Evolutionary conservation across 2,329 filamentous ascomycete genomes (phyloP), one percentile per base, ranked within the genome.

Genomic region (Cadophora sp.): DNA sequence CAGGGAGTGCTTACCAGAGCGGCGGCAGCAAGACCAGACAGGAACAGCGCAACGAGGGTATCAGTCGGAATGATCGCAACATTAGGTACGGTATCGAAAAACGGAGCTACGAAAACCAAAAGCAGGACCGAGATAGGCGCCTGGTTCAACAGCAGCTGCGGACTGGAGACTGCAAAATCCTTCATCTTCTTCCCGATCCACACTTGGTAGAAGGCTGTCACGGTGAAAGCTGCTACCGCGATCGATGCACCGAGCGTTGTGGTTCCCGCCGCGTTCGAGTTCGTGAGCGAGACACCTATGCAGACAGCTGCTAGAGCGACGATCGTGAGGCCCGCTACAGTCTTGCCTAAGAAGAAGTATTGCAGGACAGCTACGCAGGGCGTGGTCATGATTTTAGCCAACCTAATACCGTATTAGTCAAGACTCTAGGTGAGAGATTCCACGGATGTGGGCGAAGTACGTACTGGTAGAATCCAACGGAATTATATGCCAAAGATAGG

Each of bases 161-260:
- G 80, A 47, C 78, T 79, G 0, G 79, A 79, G 14, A 81, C 81
- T 1, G 55, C 55, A 55, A 82, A 81, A 69, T 82, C 81, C 65
- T 79, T 78, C 64, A 82, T 82, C 73, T 82, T 82, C 78, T 82
- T 82, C 69, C 80, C 81, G 66, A 82, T 82, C 81, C 81, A 82
- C 56, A 82, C 81, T 72, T 82, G 80, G 68, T 82, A 82, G 56
- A 82, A 79, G 1, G 80, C 81, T 9, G 81, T 82, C 2, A 80
- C 79, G 65, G 78, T 79, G 68, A 82, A 82, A 9, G 81, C 81
- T 41, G 80, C 73, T 4, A 78, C 77, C 1, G 81, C 81, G 66
- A 82, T 78, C 14, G 81, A 79, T 27, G 80, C 78, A 30, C 81
- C 81, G 14, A 80, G 75, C n/a, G 77, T 76, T 9, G 78, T 81